A percentile compares a stretch with the other conserved stretches of the same genome.
phyloP scores from a whole-genome alignment of 805 yeast genomes.

The Schwanniomyces occidentalis region DNA sequence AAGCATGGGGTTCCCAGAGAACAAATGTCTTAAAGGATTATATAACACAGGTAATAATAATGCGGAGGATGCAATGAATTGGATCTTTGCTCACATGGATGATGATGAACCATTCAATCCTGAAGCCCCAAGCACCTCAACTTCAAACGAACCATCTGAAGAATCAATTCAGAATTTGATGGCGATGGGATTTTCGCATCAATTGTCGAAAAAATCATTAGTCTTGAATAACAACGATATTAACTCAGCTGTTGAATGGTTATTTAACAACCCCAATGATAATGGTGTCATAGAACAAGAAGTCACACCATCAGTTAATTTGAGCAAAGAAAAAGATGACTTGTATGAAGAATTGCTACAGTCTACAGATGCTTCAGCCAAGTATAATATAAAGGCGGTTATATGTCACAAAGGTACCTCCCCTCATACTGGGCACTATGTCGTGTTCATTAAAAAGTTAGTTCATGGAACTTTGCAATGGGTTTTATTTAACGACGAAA shows the following conservation, averaged over 20 bases:
- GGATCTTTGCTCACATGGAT: conserved; percentile 89
- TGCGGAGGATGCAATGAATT: conserved; percentile 79
- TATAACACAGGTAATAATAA: conserved; percentile 66
- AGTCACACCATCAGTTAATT: conserved; percentile 26
- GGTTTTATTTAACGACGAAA: conserved; percentile 88
- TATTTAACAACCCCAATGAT: conserved; percentile 79
- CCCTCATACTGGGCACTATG: conserved; percentile 92
- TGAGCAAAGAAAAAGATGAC: conserved; percentile 16
- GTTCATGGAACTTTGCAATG: conserved; percentile 47
- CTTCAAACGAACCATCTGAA: conserved; percentile 27
- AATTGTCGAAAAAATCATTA: conserved; percentile 74
- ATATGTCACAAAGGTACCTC: conserved; percentile 89
- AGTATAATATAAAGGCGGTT: conserved; percentile 59
- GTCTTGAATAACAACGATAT: conserved; percentile 56
- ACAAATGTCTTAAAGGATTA: conserved; percentile 65
- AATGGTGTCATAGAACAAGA: conserved; percentile 51
- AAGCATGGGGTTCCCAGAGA: conserved; percentile 86
- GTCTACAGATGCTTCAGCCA: conserved; percentile 15
- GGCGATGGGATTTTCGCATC: conserved; percentile 76
- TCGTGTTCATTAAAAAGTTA: conserved; percentile 61
- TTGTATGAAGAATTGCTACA: conserved; percentile 14
- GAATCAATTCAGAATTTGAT: conserved; percentile 49
- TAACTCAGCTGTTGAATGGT: conserved; percentile 88
- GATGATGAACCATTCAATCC: conserved; percentile 67
- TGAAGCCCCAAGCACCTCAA: conserved; percentile 14